Conservation (phyloP, 2,329 filamentous ascomycete species). For the Chrysosporium keratinophilum region DNA sequence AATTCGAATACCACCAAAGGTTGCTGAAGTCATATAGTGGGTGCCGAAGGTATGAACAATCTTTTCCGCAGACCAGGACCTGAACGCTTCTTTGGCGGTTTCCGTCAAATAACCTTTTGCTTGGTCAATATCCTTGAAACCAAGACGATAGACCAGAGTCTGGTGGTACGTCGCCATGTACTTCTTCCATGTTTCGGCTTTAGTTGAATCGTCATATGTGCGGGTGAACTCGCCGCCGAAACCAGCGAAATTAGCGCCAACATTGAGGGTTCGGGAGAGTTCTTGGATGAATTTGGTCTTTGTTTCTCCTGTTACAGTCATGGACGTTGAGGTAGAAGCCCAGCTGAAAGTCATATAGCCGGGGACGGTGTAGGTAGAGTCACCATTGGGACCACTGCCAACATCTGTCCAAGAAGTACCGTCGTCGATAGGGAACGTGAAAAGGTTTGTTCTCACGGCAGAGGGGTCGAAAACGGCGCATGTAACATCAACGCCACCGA, state of each 20-base stretch:
- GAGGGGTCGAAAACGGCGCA: conserved; percentile 7
- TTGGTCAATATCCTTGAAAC: conserved; percentile 5
- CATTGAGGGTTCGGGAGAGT: conserved; percentile 6
- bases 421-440: conserved; percentile 7
- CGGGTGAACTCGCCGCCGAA: conserved; percentile 9
- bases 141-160: conserved; percentile 1
- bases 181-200: conserved; percentile 7
- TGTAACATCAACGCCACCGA: conserved; percentile 4
- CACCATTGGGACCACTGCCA: conserved; percentile 2
- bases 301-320: conserved; percentile 4
- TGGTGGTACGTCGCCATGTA: conserved; percentile 10
- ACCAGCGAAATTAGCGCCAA: conserved; percentile 3
- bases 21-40: conserved; percentile 7
- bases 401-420: conserved; percentile 7
- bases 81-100: conserved; percentile 5
- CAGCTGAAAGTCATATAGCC: conserved; percentile 9
- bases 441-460: conserved; percentile 6
- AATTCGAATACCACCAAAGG: conserved; percentile 8
- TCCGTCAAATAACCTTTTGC: conserved; percentile 1
- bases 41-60: conserved; percentile 8
- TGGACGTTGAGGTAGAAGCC: conserved; percentile 6
- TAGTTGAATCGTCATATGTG: conserved; percentile 6
- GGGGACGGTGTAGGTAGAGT: conserved; percentile 5
- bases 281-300: conserved; percentile 9
- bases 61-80: conserved; percentile 5